Conservation (phyloP, 2,329 filamentous ascomycete genomes). For the Calonectria fujianensis region DNA sequence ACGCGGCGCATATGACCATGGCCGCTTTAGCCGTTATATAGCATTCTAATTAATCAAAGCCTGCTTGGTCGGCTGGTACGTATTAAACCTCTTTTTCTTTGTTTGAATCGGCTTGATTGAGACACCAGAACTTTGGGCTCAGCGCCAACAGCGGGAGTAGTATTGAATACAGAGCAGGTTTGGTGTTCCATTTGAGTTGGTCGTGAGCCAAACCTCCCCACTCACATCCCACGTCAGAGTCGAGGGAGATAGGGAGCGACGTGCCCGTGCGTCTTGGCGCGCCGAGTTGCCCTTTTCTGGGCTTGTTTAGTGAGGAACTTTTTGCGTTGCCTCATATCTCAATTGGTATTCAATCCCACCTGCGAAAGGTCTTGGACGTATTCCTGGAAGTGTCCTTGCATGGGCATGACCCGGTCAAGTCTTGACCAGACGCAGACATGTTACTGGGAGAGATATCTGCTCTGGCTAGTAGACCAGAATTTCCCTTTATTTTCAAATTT, state of each 20-base stretch:
- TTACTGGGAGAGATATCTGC: conserved; percentile 22
- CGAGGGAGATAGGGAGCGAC: conserved; percentile 39
- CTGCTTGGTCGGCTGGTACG: conserved; percentile 12
- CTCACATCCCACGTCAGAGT: conserved; percentile 50
- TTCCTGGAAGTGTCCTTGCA: background rate
- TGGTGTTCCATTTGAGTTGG: conserved; percentile 2
- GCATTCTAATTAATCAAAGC: conserved; percentile 33
- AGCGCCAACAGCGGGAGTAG: conserved; percentile 15
- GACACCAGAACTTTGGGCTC: background rate
- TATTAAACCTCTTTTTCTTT: background rate
- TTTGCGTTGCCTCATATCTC: conserved; percentile 10
- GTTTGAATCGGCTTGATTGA: conserved; percentile 8
- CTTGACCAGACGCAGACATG: conserved; percentile 9
- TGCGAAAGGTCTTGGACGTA: conserved; percentile 1
- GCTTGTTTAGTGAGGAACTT: conserved; percentile 23
- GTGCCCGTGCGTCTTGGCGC: conserved; percentile 35
- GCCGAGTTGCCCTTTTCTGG: conserved; percentile 16
- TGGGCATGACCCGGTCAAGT: background rate
- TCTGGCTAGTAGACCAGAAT: background rate
- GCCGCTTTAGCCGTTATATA: conserved; percentile 33
- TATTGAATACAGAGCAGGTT: conserved; percentile 12
- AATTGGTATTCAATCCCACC: background rate
- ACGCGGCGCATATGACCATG: conserved; percentile 7
- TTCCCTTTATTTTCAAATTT: conserved; percentile 7
- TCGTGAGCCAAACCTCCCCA: conserved; percentile 42